Conservation (phyloP, 2,329 filamentous ascomycete genomes). For the Botryosphaeria dothidea region DNA sequence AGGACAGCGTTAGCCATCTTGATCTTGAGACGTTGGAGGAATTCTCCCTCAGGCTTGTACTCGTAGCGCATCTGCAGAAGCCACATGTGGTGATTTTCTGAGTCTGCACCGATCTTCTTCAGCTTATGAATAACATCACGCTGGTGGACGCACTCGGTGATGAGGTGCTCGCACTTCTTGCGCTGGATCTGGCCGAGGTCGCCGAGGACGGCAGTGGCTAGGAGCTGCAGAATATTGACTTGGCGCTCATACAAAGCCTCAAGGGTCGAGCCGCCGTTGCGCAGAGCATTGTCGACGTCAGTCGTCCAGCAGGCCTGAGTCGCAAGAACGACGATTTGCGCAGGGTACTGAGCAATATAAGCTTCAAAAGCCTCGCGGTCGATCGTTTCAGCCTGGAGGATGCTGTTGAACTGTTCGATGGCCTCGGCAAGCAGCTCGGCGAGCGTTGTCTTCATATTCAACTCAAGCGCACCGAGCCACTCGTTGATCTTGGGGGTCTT, state of each 20-base stretch:
- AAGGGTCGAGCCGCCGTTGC: conserved; percentile 69
- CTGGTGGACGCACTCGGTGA: conserved; percentile 98
- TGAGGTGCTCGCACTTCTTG: conserved; percentile 97
- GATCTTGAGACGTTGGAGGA: conserved; percentile 78
- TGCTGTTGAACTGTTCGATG: conserved; percentile 74
- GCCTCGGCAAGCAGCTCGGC: conserved; percentile 89
- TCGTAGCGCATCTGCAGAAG: conserved; percentile 96
- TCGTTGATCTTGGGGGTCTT: conserved; percentile 98
- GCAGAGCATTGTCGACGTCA: conserved; percentile 75
- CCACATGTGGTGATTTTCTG: conserved; percentile 85
- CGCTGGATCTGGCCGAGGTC: conserved; percentile 84
- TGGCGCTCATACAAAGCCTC: conserved; percentile 75
- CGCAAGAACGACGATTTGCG: conserved; percentile 92
- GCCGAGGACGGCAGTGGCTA: conserved; percentile 85
- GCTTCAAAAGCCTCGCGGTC: conserved; percentile 69
- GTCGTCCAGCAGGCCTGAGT: conserved; percentile 94
- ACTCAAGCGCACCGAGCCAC: conserved; percentile 92
- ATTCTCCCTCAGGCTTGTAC: conserved; percentile 79
- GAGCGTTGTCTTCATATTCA: conserved; percentile 89
- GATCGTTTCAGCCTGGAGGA: conserved; percentile 72
- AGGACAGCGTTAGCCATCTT: conserved; percentile 97
- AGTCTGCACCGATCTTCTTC: conserved; percentile 70
- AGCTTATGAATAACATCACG: conserved; percentile 90
- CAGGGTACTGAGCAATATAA: conserved; percentile 85
- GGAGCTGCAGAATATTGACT: conserved; percentile 78